These are phyloP conservation scores for Pleurotus salmoneostramineus DNA, from an alignment of 768 basidiomycete genomes.

Conservation along the genomic window DNA sequence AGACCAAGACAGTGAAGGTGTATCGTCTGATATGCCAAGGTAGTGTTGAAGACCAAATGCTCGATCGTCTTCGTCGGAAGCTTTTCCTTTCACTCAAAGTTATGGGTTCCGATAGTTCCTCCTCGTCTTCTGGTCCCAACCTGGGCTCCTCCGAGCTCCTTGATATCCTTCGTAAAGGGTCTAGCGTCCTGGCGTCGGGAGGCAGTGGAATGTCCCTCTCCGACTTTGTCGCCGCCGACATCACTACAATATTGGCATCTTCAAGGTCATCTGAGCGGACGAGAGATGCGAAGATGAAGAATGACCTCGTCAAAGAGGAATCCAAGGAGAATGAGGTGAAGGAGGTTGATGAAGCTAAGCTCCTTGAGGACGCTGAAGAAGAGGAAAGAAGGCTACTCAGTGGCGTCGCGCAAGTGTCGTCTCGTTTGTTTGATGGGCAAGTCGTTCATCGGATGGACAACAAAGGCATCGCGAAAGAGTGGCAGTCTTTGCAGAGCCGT, in stretches of 20 bases:
- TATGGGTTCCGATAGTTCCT: slow-evolving; percentile 38
- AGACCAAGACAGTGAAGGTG: slow-evolving; percentile 69
- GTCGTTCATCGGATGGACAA: slow-evolving; percentile 21
- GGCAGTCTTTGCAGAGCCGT: slow-evolving; percentile 43
- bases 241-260: slow-evolving; percentile 39
- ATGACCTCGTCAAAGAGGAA: slow-evolving; percentile 21
- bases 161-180: slow-evolving; percentile 54
- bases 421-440: slow-evolving; percentile 55
- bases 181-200: slow-evolving; percentile 43
- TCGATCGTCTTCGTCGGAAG: slow-evolving; percentile 68
- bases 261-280: slow-evolving; percentile 38
- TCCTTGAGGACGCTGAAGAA: slow-evolving; percentile 43
- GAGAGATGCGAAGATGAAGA: slow-evolving; percentile 42
- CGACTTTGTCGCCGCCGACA: slow-evolving; percentile 39
- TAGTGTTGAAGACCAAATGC: slow-evolving; percentile 75
- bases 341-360: slow-evolving; percentile 13
- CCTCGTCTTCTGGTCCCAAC: slow-evolving; percentile 16
- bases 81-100: slow-evolving; percentile 63
- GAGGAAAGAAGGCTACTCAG: slow-evolving; percentile 48
- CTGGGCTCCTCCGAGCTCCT: slow-evolving; percentile 45
- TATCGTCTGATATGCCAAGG: slow-evolving; percentile 67
- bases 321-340: slow-evolving; percentile 10
- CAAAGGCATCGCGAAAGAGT: slow-evolving; percentile 38
- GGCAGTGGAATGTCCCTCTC: slow-evolving; percentile 31
- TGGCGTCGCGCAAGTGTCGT: slow-evolving; percentile 57